These are phyloP conservation scores for Fusarium secorum DNA, from an alignment of 2,329 filamentous ascomycete species.

Conservation along the genomic window DNA sequence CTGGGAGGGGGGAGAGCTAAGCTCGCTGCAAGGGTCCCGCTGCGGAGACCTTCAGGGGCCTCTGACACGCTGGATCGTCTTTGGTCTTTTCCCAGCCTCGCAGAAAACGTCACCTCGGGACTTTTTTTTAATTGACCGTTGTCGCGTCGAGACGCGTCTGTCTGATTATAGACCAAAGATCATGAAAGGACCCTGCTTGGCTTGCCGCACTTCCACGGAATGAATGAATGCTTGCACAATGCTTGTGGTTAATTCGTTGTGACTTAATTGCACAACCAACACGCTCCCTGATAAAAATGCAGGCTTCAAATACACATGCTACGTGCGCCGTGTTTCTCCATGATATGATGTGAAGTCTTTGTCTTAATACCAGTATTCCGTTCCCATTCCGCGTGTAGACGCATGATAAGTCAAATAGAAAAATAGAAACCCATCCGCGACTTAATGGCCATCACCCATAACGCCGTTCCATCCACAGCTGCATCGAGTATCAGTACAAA, in stretches of 20 bases:
- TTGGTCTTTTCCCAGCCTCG: slow-evolving; percentile 29
- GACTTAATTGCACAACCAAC: neutral
- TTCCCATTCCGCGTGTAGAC: neutral
- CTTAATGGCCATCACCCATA: slow-evolving; percentile 7
- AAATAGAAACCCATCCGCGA: slow-evolving; percentile 1
- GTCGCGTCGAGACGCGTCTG: slow-evolving; percentile 22
- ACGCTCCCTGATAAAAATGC: neutral
- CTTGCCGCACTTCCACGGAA: neutral
- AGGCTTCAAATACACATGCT: slow-evolving; percentile 1
- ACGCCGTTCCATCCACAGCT: slow-evolving; percentile 5
- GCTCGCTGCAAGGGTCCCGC: slow-evolving; percentile 21
- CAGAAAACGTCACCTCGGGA: slow-evolving; percentile 30
- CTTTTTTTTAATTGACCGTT: neutral
- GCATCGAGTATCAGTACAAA: neutral
- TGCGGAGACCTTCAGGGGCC: slow-evolving; percentile 22
- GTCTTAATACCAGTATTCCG: neutral
- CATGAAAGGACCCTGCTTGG: neutral
- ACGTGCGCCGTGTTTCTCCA: neutral
- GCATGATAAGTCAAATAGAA: neutral
- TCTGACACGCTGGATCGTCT: slow-evolving; percentile 27
- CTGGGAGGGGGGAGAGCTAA: slow-evolving; percentile 46
- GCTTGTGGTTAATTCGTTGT: neutral
- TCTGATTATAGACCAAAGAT: slow-evolving; percentile 1
- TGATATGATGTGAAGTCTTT: neutral
- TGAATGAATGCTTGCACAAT: neutral